These are phyloP conservation scores for Leucocoprinus leucothites DNA, from an alignment of 768 basidiomycete species.

Conservation along the genomic window DNA sequence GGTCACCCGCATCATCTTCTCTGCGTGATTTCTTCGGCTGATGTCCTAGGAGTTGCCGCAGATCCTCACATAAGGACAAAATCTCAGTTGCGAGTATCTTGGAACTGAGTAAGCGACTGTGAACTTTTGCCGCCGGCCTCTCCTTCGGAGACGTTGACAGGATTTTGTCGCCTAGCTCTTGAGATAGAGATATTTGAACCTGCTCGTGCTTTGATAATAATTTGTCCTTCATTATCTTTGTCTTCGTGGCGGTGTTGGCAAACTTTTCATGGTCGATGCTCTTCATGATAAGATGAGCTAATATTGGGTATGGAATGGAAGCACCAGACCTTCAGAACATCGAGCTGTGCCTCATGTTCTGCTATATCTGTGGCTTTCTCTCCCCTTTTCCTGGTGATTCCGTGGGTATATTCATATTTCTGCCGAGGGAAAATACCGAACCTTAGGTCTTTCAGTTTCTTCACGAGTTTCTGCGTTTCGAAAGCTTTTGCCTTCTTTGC, in stretches of 20 bases:
- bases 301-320: conserved; percentile 9
- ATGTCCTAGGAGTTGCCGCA: conserved; percentile 39
- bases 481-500: conserved; percentile 80
- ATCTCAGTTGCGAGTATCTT: conserved; percentile 68
- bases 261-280: conserved; percentile 53
- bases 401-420: not conserved
- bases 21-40: conserved; percentile 6
- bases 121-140: conserved; percentile 54
- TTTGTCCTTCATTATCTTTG: conserved; percentile 74
- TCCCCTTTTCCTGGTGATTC: conserved; percentile 32
- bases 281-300: conserved; percentile 32
- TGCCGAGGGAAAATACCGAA: conserved; percentile 23
- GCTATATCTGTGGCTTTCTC: conserved; percentile 34
- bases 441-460: conserved; percentile 73
- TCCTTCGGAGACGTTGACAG: conserved; percentile 34
- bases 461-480: conserved; percentile 80
- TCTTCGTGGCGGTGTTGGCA: conserved; percentile 61
- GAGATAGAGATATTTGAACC: conserved; percentile 40
- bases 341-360: conserved; percentile 59
- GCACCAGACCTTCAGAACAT: conserved; percentile 56
- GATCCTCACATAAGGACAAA: conserved; percentile 42
- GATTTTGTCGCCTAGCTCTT: conserved; percentile 38
- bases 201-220: conserved; percentile 47
- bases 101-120: conserved; percentile 72
- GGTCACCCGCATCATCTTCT: conserved; percentile 16